These are phyloP conservation scores for Wickerhamomyces sp. DNA, from an alignment of 1,139 yeast species.

Conservation along the genomic window DNA sequence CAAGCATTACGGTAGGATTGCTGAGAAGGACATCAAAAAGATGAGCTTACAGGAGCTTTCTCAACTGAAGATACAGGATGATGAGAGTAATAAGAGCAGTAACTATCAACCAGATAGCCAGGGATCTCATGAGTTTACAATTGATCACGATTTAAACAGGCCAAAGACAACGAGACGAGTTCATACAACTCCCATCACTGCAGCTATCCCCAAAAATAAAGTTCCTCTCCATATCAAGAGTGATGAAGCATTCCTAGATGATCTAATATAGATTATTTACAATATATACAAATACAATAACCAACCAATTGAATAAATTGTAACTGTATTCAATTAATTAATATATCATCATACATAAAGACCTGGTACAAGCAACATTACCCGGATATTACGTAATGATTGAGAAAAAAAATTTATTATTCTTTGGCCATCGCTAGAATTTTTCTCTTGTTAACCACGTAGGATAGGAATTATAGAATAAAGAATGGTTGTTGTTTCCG, in stretches of 20 bases:
- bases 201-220: not conserved
- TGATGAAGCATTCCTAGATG: slow-evolving; percentile 6
- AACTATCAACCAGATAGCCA: no score
- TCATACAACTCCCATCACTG: not conserved
- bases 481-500: slow-evolving; percentile 41
- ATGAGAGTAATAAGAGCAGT: not conserved
- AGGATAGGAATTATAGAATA: not conserved
- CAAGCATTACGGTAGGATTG: not conserved
- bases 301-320: not conserved
- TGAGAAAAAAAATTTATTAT: not conserved
- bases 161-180: no score
- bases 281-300: not conserved
- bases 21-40: slow-evolving; percentile 1
- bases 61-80: slow-evolving; percentile 2
- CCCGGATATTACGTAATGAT: slow-evolving; percentile 30
- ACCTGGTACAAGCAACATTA: slow-evolving; percentile 50
- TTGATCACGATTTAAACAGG: no score
- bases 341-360: not conserved
- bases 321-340: no score
- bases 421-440: not conserved
- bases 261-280: slow-evolving; percentile 1
- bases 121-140: no score
- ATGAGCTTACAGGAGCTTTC: slow-evolving; percentile 1
- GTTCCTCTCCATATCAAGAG: not conserved
- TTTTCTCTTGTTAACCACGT: not conserved